phyloP scores from a whole-genome alignment of 192 early-diverging fungal species.

The Anaeromyces robustus region DNA sequence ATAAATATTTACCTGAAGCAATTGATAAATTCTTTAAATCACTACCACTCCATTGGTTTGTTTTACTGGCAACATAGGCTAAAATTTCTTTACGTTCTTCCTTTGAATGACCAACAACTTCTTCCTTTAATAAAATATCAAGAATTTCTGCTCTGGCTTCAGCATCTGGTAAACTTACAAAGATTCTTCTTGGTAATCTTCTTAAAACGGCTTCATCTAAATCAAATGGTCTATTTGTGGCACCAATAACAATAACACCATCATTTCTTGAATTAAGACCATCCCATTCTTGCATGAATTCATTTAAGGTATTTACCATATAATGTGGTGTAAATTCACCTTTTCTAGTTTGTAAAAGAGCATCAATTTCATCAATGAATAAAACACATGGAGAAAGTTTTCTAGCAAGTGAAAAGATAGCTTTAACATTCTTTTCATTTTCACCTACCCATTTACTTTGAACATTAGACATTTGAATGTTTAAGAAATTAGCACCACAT shows the following conservation, averaged over 20 bases:
- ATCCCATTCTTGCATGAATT: constrained; percentile 98
- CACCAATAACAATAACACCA: constrained; percentile 28
- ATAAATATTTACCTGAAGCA: constrained; percentile 45
- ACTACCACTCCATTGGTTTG: constrained; percentile 75
- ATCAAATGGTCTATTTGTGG: constrained; percentile 93
- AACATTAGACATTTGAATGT: constrained; percentile 60
- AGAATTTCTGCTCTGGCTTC: constrained; percentile 62
- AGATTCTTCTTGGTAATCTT: constrained; percentile 72
- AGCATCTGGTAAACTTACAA: constrained; percentile 61
- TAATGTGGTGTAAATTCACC: constrained; percentile 21
- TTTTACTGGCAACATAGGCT: constrained; percentile 38
- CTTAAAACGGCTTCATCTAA: constrained; percentile 91
- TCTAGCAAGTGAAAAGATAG: constrained; percentile 80
- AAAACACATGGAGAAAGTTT: constrained; percentile 88
- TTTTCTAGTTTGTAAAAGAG: constrained; percentile 61
- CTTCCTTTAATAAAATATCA: constrained; percentile 56
- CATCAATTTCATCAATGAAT: constrained; percentile 94
- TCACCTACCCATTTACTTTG: constrained; percentile 88
- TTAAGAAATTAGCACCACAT: constrained; percentile 59
- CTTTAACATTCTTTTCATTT: constrained; percentile 85
- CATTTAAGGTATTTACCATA: constrained; percentile 71
- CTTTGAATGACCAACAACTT: constrained; percentile 42
- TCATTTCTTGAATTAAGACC: constrained; percentile 36
- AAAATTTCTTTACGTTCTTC: constrained; percentile 8
- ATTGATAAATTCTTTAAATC: constrained; percentile 92